A percentile compares a stretch with the other conserved stretches of the same genome.
phyloP scores from a whole-genome alignment of 768 basidiomycete genomes.

The Sarcomyxa edulis region DNA sequence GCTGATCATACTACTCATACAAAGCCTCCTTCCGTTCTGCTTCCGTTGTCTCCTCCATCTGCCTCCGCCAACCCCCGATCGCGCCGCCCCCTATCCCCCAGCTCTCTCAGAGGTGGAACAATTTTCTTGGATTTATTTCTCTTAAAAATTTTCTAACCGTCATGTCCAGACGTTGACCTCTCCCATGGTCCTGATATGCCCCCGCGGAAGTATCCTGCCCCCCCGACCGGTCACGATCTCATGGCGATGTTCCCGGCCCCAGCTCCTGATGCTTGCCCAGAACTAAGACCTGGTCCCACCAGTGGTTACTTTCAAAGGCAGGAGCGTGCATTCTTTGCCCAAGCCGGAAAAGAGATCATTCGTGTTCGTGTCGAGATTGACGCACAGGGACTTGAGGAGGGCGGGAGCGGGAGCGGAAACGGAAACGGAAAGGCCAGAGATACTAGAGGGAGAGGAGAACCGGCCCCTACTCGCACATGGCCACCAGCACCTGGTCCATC shows the following conservation, averaged over 20 bases:
- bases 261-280: slow-evolving; percentile 51
- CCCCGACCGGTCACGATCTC: slow-evolving; percentile 76
- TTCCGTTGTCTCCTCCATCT: slow-evolving; percentile 25
- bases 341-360: slow-evolving; percentile 73
- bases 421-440: slow-evolving; percentile 5
- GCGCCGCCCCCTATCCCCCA: slow-evolving; percentile 60
- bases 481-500: slow-evolving; percentile 6
- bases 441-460: too few species aligned
- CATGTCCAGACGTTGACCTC: slow-evolving; percentile 60
- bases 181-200: slow-evolving; percentile 43
- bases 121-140: slow-evolving; percentile 1
- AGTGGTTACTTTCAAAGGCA: slow-evolving; percentile 70
- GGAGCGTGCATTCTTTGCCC: slow-evolving; percentile 77
- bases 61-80: slow-evolving; percentile 22
- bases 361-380: slow-evolving; percentile 71
- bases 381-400: slow-evolving; percentile 23
- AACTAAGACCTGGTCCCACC: slow-evolving; percentile 59
- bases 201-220: slow-evolving; percentile 62
- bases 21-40: slow-evolving; percentile 12
- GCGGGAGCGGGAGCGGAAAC: slow-evolving; percentile 19
- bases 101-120: slow-evolving; percentile 49
- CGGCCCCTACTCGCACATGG: slow-evolving; percentile 20
- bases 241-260: slow-evolving; percentile 81
- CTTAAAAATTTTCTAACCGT: not conserved
- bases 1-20: slow-evolving; percentile 35